Conservation (phyloP, 2,329 filamentous ascomycete genomes). For the Arthrobotrys sinensis region DNA sequence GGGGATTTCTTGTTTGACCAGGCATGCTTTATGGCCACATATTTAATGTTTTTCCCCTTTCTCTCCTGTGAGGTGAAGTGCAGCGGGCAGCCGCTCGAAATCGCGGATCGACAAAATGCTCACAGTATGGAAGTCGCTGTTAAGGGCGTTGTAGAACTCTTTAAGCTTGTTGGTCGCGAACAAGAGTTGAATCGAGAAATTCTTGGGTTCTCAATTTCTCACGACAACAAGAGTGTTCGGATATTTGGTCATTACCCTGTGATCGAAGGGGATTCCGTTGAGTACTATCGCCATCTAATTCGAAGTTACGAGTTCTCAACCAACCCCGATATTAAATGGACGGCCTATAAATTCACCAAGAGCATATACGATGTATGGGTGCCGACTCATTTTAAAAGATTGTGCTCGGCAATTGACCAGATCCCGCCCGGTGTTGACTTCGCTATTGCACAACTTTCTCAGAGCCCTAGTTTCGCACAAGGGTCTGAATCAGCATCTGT, state of each 20-base stretch:
- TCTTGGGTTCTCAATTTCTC: conserved; percentile 69
- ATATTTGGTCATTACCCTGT: conserved; percentile 69
- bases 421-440: conserved; percentile 61
- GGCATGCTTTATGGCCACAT: conserved; percentile 70
- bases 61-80: conserved; percentile 71
- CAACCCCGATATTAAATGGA: conserved; percentile 67
- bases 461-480: background rate
- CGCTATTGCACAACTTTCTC: background rate
- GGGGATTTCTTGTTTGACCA: conserved; percentile 66
- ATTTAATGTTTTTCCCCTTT: conserved; percentile 71
- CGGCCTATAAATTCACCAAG: conserved; percentile 66
- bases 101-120: conserved; percentile 68
- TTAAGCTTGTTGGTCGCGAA: conserved; percentile 66
- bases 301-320: conserved; percentile 66
- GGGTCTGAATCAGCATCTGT: too few relatives aligned
- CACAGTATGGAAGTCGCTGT: conserved; percentile 69
- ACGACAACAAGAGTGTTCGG: conserved; percentile 65
- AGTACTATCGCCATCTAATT: conserved; percentile 68
- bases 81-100: conserved; percentile 66
- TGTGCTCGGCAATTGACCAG: conserved; percentile 67
- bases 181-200: conserved; percentile 68
- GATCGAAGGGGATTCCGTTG: conserved; percentile 65
- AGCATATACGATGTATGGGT: conserved; percentile 67
- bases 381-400: conserved; percentile 66
- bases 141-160: conserved; percentile 68